Evolutionary conservation across 2,329 filamentous ascomycete species (phyloP), one percentile per base, ranked within the genome.

Genomic region (Thelonectria blattea): DNA sequence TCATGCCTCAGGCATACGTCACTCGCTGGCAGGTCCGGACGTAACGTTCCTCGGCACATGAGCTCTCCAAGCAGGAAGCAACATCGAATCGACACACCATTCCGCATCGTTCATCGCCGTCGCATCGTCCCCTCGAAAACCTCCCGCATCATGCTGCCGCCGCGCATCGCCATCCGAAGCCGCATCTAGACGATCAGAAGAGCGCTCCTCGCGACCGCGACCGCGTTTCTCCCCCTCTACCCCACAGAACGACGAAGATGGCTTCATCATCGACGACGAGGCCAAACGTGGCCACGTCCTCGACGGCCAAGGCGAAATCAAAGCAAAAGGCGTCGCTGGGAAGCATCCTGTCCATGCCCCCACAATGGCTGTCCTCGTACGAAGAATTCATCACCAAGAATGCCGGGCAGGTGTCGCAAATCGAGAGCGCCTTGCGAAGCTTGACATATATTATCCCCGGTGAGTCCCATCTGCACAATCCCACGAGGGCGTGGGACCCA

Each of bases 381-480:
- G 88, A 88, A 71, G 89, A 95, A 66, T 97, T 98, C 79, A 94
- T 99, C 80, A 91, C 91, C 64, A 95, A 94, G 79, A 99, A 99
- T 76, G 89, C 93, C 62, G 90, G 92, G 72, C 92, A 96, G 61
- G 93, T 99, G 54, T 92, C 92, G 51, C 93, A 97, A 80, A 94
- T 99, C 65, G 95, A 99, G 80, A 96, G 92, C 64, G 92, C 93
- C 14, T 80, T 99, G 72, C 88, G 95, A 41, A 97, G 93, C 27
- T 80, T 99, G 66, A 97, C 94, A 49, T 99, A 99, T 75, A 93
- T 99, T 66, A 95, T 98, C 51, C 95, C 94, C 59, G 93, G 91
- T 88, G 74, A 58, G 74, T 54, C 20, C 3, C 46, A 5, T 39
- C 15, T 42, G 22, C 24, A n/a, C 12, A n/a, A 46, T 17, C 41